Evolutionary conservation across 768 basidiomycete species (phyloP).

Genomic region (Suillus decipiens): DNA sequence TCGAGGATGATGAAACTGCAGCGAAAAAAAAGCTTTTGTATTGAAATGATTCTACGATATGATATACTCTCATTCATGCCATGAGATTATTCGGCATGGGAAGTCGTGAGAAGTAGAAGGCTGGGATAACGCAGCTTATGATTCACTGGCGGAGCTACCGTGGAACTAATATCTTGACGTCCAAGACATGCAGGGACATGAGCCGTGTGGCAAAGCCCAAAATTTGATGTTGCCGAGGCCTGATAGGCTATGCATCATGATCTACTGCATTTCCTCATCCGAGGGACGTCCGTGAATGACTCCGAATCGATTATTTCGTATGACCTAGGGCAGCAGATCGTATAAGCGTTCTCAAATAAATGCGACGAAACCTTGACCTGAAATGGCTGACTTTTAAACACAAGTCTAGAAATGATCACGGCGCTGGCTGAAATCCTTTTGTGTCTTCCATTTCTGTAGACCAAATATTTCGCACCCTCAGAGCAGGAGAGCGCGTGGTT

Average conservation of each 20-base stretch:
- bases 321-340: neutral
- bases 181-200: constrained; percentile 2
- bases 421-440: neutral
- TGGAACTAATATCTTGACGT: constrained; percentile 5
- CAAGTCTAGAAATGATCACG: neutral
- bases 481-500: neutral
- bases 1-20: neutral
- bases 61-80: constrained; percentile 7
- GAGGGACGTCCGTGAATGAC: constrained; percentile 1
- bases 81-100: constrained; percentile 2
- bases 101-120: constrained; percentile 10
- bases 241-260: neutral
- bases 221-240: neutral
- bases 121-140: too few species aligned
- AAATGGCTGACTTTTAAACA: neutral
- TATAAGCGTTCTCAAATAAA: neutral
- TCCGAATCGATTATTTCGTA: neutral
- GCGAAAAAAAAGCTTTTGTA: constrained; percentile 4
- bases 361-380: neutral
- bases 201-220: constrained; percentile 2
- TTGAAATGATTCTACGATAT: constrained; percentile 4
- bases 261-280: neutral
- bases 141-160: constrained; percentile 8
- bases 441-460: neutral
- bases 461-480: neutral